Evolutionary conservation across 345 rosid species (phyloP), one percentile per base, ranked within the genome.

Genomic region (Brassica carinata): DNA sequence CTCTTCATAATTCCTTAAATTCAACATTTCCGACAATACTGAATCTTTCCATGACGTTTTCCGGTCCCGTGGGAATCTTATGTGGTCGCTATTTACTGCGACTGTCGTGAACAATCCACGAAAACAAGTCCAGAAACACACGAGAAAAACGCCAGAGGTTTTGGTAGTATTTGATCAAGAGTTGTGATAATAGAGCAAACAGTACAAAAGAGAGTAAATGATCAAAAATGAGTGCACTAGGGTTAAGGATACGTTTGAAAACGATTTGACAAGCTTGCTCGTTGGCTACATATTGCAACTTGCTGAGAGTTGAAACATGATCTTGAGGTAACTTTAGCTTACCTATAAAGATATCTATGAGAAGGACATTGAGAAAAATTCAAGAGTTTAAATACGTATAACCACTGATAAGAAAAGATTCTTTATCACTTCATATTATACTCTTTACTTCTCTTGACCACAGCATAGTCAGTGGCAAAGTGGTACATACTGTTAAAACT

Each of bases 401-500:
- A 43, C 14, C 58, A 53, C 58, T 53, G 14, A n/a, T n/a, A 53
- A 5, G 19, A 53, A 59, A 69, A 80, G 40, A 74, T 79, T 74
- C 64, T 68, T 73, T 72, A 19, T 19, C 23, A 19, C 23, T 67
- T 79, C 17, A 38, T 13, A 19, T 18, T 79, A 53, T 48, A 18
- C 27, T 59, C 58, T 68, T 26, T 67, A 36, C 13, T 19, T 73
- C 43, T 67, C 78, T 61, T 68, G 64, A 80, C 79, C 18, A 48
- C 59, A 74, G 63, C 17, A 80, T 10, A 79, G 66, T 43, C 67
- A 63, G 48, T 74, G 83, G 11, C 5, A 1, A 34, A 75, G 83
- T 80, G 83, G 76, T 74, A 48, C 71, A 69, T 74, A 69, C 83
- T 74, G 71, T 69, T 68, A 43, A 61, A 38, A 79, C 65, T 62